Base-by-base conservation (phyloP, 148 eudicot genomes). In the Rhododendron mucronatum region DNA sequence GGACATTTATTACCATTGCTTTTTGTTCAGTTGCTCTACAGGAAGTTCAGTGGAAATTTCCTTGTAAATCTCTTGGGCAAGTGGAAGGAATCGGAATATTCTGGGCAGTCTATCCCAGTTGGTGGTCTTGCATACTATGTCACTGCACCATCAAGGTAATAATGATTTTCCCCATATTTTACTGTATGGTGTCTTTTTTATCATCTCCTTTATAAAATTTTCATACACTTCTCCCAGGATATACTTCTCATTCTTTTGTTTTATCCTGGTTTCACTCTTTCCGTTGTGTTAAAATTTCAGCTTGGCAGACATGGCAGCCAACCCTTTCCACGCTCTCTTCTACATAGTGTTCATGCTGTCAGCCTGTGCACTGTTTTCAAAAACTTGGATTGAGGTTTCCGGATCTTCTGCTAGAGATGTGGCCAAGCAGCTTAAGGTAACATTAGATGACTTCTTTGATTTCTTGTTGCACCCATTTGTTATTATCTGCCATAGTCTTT, bases 381-480 rank as follows among this genome's bases (percentile, higher is more conserved):
- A 96, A 88, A 93, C 98, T 39, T 96, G 97, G 98, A 94, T 94
- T 87, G 97, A 94, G 89, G 98, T 96, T 41, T 96, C 98, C 83
- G 97, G 98, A 85, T 94, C 96, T 78, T 96, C 98, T 47, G 98
- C 98, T 33, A 92, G 85, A 88, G 97, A 94, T 90, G 98, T 96
- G 35, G 98, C 97, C 81, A 93, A 94, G 88, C 98, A 96, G 86
- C 97, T 96, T 26, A 96, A 96, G 98, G 98, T 92, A 90, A 69
- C 47, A 13, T 71, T 53, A n/a, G 35, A 48, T 76, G 20, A 23
- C 11, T 63, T 8, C 30, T 74, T 80, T 13, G 44, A 63, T 50
- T 39, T 82, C 20, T 82, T 47, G 41, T 53, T 21, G 5, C 65
- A 61, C 53, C 30, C 23, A 82, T 76, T 53, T 82, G 21, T 39